Evolutionary conservation across 768 basidiomycete species (phyloP).

Genomic region (Lactarius akahatsu): DNA sequence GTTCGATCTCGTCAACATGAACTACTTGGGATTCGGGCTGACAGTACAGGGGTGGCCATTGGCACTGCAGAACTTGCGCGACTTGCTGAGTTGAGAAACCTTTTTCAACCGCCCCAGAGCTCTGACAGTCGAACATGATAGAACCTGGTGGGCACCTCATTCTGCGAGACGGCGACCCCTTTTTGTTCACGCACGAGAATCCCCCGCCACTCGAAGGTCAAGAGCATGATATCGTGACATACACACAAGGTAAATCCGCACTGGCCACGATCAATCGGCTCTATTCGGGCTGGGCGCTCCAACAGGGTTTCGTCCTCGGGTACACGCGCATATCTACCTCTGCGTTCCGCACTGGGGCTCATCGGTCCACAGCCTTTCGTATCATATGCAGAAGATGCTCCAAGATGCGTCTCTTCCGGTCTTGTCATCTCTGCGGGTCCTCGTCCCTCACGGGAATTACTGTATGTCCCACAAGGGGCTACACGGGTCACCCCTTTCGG

Average conservation of each 20-base stretch:
- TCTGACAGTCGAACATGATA: neutral
- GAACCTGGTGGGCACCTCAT: conserved; percentile 5
- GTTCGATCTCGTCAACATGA: conserved; percentile 1
- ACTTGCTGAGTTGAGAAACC: conserved; percentile 5
- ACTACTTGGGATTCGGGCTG: neutral
- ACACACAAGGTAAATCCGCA: neutral
- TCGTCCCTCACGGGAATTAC: neutral
- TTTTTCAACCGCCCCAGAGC: neutral
- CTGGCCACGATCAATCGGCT: neutral
- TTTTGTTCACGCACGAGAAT: neutral
- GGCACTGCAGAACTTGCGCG: neutral
- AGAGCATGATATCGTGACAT: neutral
- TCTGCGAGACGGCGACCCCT: neutral
- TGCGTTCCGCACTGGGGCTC: neutral
- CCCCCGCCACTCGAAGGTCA: conserved; percentile 1
- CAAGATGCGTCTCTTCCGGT: conserved; percentile 3
- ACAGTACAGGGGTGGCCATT: neutral
- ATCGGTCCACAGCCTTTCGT: neutral
- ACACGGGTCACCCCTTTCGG: neutral
- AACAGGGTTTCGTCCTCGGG: conserved; percentile 4
- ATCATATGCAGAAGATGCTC: neutral
- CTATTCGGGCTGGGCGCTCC: neutral
- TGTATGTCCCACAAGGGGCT: neutral
- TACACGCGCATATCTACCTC: neutral
- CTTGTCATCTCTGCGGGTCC: neutral